Evolutionary conservation across 306 rosid genomes (phyloP), one percentile per base, ranked within the genome.

Genomic region (Castanea sativa): DNA sequence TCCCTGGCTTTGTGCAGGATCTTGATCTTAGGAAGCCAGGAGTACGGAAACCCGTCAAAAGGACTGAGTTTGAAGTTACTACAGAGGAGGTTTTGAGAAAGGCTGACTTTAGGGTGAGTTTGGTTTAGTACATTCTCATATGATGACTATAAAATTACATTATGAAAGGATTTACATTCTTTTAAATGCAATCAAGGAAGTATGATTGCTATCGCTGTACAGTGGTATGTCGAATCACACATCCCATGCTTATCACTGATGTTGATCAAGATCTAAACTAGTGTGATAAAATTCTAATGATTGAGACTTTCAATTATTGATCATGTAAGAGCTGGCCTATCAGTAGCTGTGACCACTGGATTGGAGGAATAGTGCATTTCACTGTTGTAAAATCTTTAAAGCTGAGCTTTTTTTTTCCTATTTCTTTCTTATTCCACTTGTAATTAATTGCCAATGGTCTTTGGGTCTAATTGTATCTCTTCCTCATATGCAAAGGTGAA

Each of bases 81-180:
- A 88, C 92, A 0, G 70, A 77, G 69, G 92, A 88, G 74, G 92
- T 59, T 72, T 81, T 88, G 14, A 69, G 23, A 77, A 86, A 88
- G 77, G 92, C 92, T 79, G 92, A 88, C 84, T 88, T 88, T 77
- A 84, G 92, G 85, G 92, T 88, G 79, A 79, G 90, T 38, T 19
- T 75, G 4, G n/a, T 74, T 74, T 74, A 67, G 45, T 23, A 56
- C 18, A 55, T 23, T 7, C 35, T 65, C 5, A 9, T 69, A 20
- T 33, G 27, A 35, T 73, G 19, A 23, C 56, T 55, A 55, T 29
- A 15, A 7, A 13, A 70, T 16, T 57, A 30, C 41, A 20, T 33
- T 23, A 18, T 2, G 23, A 25, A 61, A 69, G 6, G 14, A 27
- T 21, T n/a, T 49, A 19, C 15, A 16, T n/a, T 18, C 25, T 57